These are phyloP conservation scores for Candida glucosophila DNA, from an alignment of 1,139 yeast species.

Conservation along the genomic window DNA sequence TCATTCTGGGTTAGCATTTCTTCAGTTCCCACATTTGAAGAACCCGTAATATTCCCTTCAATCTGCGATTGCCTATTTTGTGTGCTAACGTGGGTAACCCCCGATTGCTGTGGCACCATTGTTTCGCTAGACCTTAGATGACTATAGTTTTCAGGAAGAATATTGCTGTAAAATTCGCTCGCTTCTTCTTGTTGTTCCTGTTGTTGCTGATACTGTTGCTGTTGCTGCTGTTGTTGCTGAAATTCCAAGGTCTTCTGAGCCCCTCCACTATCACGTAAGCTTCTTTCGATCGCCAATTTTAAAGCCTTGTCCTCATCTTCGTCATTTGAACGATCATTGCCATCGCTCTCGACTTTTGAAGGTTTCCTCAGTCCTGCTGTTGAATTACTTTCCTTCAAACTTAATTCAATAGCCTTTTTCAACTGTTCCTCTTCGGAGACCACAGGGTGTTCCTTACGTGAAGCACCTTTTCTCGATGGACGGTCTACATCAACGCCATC, in stretches of 20 bases:
- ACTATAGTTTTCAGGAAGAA: conserved; percentile 8
- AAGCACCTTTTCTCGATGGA: conserved; percentile 18
- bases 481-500: conserved; percentile 5
- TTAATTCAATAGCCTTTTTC: conserved; percentile 67
- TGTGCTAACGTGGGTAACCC: too few relatives aligned
- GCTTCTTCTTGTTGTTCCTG: too few relatives aligned
- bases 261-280: conserved; percentile 62
- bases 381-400: conserved; percentile 49
- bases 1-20: conserved; percentile 52
- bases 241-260: conserved; percentile 10
- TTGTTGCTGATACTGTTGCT: too few relatives aligned
- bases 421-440: conserved; percentile 82
- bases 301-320: conserved; percentile 83
- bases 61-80: too few relatives aligned
- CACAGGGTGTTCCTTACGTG: too few relatives aligned
- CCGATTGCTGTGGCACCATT: too few relatives aligned
- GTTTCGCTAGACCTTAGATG: conserved; percentile 5
- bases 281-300: conserved; percentile 94
- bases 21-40: too few relatives aligned
- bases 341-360: too few relatives aligned
- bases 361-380: conserved; percentile 9
- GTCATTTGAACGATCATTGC: conserved; percentile 12
- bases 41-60: conserved; percentile 5
- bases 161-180: conserved; percentile 26
- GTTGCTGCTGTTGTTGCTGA: conserved; percentile 9